Percentiles rank a stretch among this genome's conserved stretches.
These are phyloP conservation scores for Leishmania aethiopica DNA, from an alignment of 208 protist genomes.

Conservation along the genomic window DNA sequence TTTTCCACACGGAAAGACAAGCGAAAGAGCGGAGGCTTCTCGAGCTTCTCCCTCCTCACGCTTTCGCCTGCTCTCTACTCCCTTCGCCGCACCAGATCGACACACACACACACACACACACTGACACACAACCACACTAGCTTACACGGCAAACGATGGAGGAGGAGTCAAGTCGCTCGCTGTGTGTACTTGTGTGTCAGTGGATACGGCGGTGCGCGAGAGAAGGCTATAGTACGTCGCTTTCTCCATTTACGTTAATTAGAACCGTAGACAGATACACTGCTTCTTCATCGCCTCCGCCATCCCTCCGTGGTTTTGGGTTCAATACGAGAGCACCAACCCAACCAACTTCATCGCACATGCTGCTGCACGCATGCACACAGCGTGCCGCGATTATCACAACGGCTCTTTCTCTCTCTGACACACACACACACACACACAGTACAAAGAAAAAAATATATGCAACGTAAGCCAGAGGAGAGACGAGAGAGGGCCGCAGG, in stretches of 20 bases:
- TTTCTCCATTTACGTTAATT: background rate
- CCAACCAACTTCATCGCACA: background rate
- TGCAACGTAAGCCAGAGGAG: too few relatives aligned
- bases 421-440: too few relatives aligned
- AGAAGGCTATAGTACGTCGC: background rate
- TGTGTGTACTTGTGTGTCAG: background rate
- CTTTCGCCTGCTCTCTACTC: background rate
- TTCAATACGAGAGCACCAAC: background rate
- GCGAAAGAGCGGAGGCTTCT: background rate
- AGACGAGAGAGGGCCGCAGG: too few relatives aligned
- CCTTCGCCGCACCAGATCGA: background rate
- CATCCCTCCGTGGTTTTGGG: background rate
- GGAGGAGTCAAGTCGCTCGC: background rate
- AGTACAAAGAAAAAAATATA: too few relatives aligned
- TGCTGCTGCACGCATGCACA: background rate
- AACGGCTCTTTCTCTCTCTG: too few relatives aligned
- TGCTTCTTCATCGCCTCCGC: background rate
- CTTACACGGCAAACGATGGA: background rate
- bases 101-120: conserved; percentile 3
- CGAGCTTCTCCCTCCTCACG: background rate
- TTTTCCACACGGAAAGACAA: background rate
- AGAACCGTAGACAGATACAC: background rate
- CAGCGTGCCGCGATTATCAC: too few relatives aligned
- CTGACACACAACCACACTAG: conserved; percentile 3
- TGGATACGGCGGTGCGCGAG: background rate